Conservation (phyloP, 2,329 filamentous ascomycete species). For the Ophiocordyceps unilateralis region DNA sequence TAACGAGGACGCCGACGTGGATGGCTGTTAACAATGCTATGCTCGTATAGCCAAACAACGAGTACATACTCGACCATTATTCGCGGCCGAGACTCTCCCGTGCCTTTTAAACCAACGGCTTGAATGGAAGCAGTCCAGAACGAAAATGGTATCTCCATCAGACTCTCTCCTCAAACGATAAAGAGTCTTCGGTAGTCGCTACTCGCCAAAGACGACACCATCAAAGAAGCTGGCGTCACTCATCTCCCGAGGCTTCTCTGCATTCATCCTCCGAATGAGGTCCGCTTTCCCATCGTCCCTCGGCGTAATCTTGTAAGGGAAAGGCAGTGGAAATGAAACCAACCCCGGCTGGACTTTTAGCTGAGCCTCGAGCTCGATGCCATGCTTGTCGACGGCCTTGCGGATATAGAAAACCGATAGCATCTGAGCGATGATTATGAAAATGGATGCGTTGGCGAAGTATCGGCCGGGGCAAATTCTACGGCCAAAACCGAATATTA, state of each 20-base stretch:
- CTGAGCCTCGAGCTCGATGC: slow-evolving; percentile 14
- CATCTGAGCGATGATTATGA: slow-evolving; percentile 18
- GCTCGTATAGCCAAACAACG: no score
- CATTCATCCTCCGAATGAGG: slow-evolving; percentile 1
- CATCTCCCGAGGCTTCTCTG: slow-evolving; percentile 1
- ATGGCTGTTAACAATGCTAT: no score
- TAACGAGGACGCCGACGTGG: no score
- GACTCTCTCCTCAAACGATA: no score
- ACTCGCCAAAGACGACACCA: no score
- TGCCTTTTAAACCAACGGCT: no score
- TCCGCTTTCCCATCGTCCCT: background rate
- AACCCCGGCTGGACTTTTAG: slow-evolving; percentile 1
- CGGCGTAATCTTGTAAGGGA: background rate
- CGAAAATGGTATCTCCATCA: background rate
- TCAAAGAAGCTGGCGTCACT: background rate
- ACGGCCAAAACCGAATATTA: slow-evolving; percentile 18
- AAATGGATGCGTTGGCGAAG: slow-evolving; percentile 15
- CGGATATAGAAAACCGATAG: slow-evolving; percentile 18
- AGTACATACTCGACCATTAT: no score
- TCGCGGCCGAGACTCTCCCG: no score
- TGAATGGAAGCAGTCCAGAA: background rate
- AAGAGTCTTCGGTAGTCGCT: no score
- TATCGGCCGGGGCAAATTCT: slow-evolving; percentile 16
- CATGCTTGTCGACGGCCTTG: slow-evolving; percentile 12
- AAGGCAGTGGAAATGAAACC: background rate